Conservation (phyloP, 1,284 basidiomycete genomes). For the Sporisorium iseilematis-ciliati region DNA sequence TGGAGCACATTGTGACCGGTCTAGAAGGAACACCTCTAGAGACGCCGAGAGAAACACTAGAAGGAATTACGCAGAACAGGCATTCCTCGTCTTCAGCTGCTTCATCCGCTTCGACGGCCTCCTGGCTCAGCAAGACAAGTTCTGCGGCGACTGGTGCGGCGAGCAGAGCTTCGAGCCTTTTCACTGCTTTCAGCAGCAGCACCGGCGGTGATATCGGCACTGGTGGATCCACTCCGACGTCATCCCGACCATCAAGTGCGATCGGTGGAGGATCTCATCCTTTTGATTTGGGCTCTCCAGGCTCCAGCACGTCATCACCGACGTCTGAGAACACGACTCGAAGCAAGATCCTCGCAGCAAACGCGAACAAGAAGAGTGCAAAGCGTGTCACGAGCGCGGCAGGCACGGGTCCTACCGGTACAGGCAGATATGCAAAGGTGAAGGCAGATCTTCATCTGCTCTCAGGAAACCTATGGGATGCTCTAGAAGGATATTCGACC, state of each 20-base stretch:
- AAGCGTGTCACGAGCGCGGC: slow-evolving; percentile 27
- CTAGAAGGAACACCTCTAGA: slow-evolving; percentile 64
- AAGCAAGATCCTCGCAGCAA: slow-evolving; percentile 43
- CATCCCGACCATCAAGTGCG: slow-evolving; percentile 32
- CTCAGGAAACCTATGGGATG: slow-evolving; percentile 64
- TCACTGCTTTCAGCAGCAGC: slow-evolving; percentile 45
- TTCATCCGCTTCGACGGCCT: slow-evolving; percentile 15
- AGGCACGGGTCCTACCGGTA: slow-evolving; percentile 49
- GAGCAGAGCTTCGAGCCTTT: slow-evolving; percentile 52
- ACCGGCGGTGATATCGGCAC: slow-evolving; percentile 16
- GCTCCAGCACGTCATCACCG: slow-evolving; percentile 24
- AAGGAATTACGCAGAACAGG: slow-evolving; percentile 33
- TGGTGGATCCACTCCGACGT: slow-evolving; percentile 14
- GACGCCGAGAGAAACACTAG: slow-evolving; percentile 68
- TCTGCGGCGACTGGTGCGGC: slow-evolving; percentile 30
- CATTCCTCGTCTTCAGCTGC: slow-evolving; percentile 10
- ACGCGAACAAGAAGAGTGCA: slow-evolving; percentile 38
- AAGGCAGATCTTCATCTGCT: slow-evolving; percentile 62
- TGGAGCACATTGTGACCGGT: slow-evolving; percentile 55
- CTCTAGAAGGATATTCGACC: slow-evolving; percentile 57
- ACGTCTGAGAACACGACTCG: slow-evolving; percentile 41
- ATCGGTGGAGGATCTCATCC: slow-evolving; percentile 52
- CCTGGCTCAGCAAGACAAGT: slow-evolving; percentile 38
- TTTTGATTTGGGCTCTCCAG: slow-evolving; percentile 23
- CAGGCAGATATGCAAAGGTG: slow-evolving; percentile 62